Base-by-base conservation (phyloP, 1,284 basidiomycete genomes). In the Peniophora sp. region DNA sequence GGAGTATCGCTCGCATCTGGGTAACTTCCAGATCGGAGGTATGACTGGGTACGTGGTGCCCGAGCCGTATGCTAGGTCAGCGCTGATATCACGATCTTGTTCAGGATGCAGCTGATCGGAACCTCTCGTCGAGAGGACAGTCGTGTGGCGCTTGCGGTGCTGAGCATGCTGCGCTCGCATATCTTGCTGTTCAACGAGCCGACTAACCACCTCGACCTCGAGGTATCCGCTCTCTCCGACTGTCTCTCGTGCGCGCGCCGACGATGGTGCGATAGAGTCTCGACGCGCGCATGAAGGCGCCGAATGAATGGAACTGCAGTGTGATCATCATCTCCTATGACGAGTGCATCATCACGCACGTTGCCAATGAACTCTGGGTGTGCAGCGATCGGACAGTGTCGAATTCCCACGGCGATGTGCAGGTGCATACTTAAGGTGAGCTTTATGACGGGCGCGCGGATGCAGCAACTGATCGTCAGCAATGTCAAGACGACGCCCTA, bases 21-120 rank as follows among this genome's bases (percentile, higher is more conserved):
- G 97, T n/a, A 92, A 94, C 53, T 99, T 99, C 72, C 96, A 97
- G 59, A 97, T 98, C 62, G 97, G 92, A 54, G 96, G 95, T 51
- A 88, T 96, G 79, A 97, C 94, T 1, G 93, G 94, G 78, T 83
- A 52, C 42, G 70, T 60, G 15, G 44, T 11, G 23, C 20, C n/a
- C 15, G n/a, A 5, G 5, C 15, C 8, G 5, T 5, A 17, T 41
- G 5, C 8, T 8, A 5, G 5, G 8, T 15, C 15, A 17, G 37
- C 37, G 15, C 37, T 41, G 37, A n/a, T n/a, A n/a, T n/a, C 5
- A n/a, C n/a, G 37, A 5, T 15, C 37, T n/a, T 24, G 43, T 15
- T 9, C 51, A 89, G 87, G 11, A 64, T 92, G 58, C 90, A 92
- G 60, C 63, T 75, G 37, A 92, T 93, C 54, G 86, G 81, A 27